Conservation (phyloP, 257 asterid species). For the Nemophila menziesii region DNA sequence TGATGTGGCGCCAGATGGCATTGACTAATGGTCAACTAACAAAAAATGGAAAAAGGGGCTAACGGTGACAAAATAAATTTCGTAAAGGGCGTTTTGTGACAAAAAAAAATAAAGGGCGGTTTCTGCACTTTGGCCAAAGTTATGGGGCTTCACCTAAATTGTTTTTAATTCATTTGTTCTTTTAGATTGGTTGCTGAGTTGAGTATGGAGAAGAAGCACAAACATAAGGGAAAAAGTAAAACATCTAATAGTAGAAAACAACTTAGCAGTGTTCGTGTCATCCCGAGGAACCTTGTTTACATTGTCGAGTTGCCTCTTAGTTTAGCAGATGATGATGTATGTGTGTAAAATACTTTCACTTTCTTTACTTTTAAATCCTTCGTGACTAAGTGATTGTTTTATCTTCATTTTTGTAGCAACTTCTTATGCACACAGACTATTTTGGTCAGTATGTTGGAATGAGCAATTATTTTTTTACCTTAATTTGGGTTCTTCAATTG, state of each 20-base stretch:
- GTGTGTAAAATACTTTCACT: constrained; percentile 1
- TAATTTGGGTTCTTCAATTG: too few relatives aligned
- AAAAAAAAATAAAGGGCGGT: too few relatives aligned
- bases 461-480: too few relatives aligned
- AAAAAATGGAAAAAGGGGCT: too few relatives aligned
- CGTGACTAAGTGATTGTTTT: too few relatives aligned
- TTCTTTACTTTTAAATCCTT: neutral
- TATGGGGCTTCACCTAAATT: too few relatives aligned
- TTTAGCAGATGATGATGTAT: constrained; percentile 86
- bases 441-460: constrained; percentile 91
- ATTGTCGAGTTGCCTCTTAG: constrained; percentile 86
- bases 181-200: constrained; percentile 72
- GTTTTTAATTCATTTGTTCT: too few relatives aligned
- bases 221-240: constrained; percentile 64
- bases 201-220: constrained; percentile 59
- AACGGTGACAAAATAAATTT: too few relatives aligned
- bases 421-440: constrained; percentile 72
- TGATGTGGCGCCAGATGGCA: too few relatives aligned
- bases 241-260: constrained; percentile 83
- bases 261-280: constrained; percentile 75
- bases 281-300: constrained; percentile 88
- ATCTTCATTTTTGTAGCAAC: constrained; percentile 34
- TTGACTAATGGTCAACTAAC: too few relatives aligned
- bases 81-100: too few relatives aligned
- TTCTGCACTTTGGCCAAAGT: too few relatives aligned